Evolutionary conservation across 169 alveolate species (phyloP), one percentile per base, ranked within the genome.

Genomic region (Hepatocystis sp.): DNA sequence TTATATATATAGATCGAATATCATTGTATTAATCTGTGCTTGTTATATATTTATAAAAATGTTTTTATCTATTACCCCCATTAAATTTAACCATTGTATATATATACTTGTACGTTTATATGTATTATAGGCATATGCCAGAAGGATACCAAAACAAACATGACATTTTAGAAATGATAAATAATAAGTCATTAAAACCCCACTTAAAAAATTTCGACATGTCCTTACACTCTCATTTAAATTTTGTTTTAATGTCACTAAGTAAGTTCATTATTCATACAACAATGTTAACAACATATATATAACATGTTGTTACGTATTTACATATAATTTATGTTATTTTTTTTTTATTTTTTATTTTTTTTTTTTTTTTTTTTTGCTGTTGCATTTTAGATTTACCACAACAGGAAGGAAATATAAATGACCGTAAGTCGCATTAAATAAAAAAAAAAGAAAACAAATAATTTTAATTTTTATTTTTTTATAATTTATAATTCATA

Each of bases 111-210:
- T n/a, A n/a, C n/a, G n/a, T n/a, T 8, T 36, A 53, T n/a, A 25
- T n/a, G n/a, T 4, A 19, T 10, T 44, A 8, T 21, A 78, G 89
- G 28, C 89, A 78, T 13, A 78, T 78, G 89, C 89, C 89, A 2
- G 42, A 28, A 32, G 84, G 84, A 52, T 78, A 78, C 34, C 84
- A 78, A 65, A 61, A 8, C 55, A 78, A 78, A 40, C 15, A 61
- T n/a, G 89, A 78, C 47, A 63, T 78, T 39, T 5, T 61, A 55
- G 81, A 63, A 13, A 21, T 78, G 10, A 78, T 78, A 2, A 78
- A 78, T 51, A 78, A 63, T 23, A 58, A 84, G 47, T 30, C 66
- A n/a, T 17, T 78, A 55, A 63, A 60, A 25, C 28, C 84, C 13
- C 58, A 63, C 15, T 61, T 78, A 47, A 78, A 47, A n/a, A 23